A percentile compares a stretch with the other conserved stretches of the same genome.
Evolutionary conservation across 2,329 filamentous ascomycete genomes (phyloP).

Genomic region (Monosporascus sp.): DNA sequence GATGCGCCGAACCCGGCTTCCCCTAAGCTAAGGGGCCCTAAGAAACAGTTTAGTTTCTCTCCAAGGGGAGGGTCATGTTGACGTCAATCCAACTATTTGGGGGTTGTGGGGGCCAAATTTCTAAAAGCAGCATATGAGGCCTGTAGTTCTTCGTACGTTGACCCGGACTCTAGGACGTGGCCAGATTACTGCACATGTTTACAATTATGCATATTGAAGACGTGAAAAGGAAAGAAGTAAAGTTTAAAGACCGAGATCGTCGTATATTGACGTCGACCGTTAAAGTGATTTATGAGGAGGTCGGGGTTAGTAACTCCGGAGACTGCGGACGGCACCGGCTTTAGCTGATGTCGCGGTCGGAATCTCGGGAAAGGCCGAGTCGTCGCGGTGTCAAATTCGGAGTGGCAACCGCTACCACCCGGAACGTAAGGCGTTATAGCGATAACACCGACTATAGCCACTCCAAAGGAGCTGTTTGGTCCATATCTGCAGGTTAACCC

Average conservation of each 20-base stretch:
- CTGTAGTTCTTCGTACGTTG: too few relatives aligned
- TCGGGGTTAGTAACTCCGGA: not conserved
- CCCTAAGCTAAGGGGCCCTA: too few relatives aligned
- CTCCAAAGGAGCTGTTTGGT: not conserved
- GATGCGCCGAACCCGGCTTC: too few relatives aligned
- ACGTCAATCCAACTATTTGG: not conserved
- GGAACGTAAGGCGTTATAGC: not conserved
- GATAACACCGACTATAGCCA: not conserved
- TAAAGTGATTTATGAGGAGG: too few relatives aligned
- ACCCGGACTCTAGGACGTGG: too few relatives aligned
- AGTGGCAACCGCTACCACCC: not conserved
- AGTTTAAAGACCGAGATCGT: too few relatives aligned
- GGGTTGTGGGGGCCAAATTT: not conserved
- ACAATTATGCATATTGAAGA: too few relatives aligned
- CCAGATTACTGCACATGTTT: too few relatives aligned
- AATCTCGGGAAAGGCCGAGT: not conserved
- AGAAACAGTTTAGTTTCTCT: too few relatives aligned
- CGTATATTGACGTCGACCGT: too few relatives aligned
- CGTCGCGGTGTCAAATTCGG: not conserved
- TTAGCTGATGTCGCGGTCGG: not conserved
- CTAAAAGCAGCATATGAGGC: not conserved
- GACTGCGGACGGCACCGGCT: not conserved
- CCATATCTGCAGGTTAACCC: too few relatives aligned
- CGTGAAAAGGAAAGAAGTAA: too few relatives aligned
- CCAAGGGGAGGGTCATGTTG: not conserved